phyloP scores from a whole-genome alignment of 1,284 basidiomycete species.

The Somion occarium region DNA sequence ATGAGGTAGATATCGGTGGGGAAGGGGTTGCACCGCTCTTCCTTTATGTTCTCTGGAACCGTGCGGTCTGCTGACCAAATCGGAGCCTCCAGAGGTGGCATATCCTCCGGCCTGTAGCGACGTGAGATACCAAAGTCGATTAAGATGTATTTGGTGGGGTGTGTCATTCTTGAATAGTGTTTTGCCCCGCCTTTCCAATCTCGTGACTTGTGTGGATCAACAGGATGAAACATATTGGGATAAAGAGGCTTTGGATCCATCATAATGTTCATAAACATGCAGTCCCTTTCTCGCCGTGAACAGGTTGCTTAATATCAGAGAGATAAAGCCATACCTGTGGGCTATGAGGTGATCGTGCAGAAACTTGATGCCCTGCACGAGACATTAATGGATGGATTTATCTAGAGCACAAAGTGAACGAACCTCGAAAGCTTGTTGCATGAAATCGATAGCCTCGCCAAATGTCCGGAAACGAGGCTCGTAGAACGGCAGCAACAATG shows the following conservation, averaged over 20 bases:
- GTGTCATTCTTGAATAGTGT: conserved; percentile 24
- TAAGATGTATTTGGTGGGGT: conserved; percentile 28
- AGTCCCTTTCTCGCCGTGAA: conserved; percentile 2
- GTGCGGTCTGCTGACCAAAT: conserved; percentile 19
- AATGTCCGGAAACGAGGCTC: conserved; percentile 12
- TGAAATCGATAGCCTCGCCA: conserved; percentile 15
- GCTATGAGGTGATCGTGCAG: too few species aligned
- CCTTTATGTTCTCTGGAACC: conserved; percentile 20
- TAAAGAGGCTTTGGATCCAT: too few species aligned
- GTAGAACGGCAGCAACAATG: conserved; percentile 4
- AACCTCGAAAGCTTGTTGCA: conserved; percentile 17
- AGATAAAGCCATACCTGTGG: conserved; percentile 13
- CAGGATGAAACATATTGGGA: too few species aligned
- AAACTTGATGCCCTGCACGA: conserved; percentile 30
- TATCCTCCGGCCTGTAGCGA: conserved; percentile 4
- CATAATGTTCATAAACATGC: conserved; percentile 33
- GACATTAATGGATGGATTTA: too few species aligned
- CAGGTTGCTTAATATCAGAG: conserved; percentile 5
- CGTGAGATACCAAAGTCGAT: conserved; percentile 38
- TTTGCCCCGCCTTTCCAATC: conserved; percentile 20
- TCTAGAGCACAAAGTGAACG: background rate
- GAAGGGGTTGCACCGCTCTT: conserved; percentile 21
- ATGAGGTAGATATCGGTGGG: too few species aligned
- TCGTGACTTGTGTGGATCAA: conserved; percentile 6
- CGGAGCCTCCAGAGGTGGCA: conserved; percentile 10